phyloP scores from a whole-genome alignment of 768 basidiomycete genomes.

The Boletus sp. region DNA sequence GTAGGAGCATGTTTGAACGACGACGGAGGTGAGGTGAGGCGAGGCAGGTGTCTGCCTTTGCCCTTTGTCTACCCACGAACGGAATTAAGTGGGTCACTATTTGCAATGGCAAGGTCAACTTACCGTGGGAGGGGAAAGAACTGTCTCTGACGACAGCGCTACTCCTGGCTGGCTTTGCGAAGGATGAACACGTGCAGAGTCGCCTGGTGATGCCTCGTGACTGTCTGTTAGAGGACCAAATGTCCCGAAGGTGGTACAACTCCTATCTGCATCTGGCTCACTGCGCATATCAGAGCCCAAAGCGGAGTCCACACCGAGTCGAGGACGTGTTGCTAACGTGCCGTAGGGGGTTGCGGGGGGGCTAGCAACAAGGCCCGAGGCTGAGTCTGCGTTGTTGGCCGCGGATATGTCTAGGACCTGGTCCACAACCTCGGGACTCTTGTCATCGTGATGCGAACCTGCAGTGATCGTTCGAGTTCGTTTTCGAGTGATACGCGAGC shows the following conservation, averaged over 20 bases:
- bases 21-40: conserved; percentile 35
- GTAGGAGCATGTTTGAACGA: conserved; percentile 28
- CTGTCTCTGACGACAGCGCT: conserved; percentile 12
- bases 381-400: conserved; percentile 14
- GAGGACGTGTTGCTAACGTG: conserved; percentile 11
- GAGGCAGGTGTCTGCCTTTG: conserved; percentile 34
- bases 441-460: conserved; percentile 23
- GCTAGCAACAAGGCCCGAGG: conserved; percentile 4
- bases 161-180: conserved; percentile 10
- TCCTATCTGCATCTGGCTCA: conserved; percentile 21
- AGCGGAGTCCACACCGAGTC: conserved; percentile 9
- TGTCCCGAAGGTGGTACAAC: conserved; percentile 20
- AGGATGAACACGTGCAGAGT: background rate
- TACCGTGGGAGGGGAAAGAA: conserved; percentile 17
- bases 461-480: conserved; percentile 52
- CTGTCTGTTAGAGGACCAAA: conserved; percentile 23
- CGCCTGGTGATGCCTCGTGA: conserved; percentile 6
- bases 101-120: conserved; percentile 14
- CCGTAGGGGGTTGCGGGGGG: conserved; percentile 10
- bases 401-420: conserved; percentile 30
- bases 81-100: conserved; percentile 17
- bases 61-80: conserved; percentile 28
- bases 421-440: conserved; percentile 9
- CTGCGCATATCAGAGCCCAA: conserved; percentile 11
- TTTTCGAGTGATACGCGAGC: conserved; percentile 44